Evolutionary conservation across 805 yeast species (phyloP).

Genomic region (Myxozyma monticola): DNA sequence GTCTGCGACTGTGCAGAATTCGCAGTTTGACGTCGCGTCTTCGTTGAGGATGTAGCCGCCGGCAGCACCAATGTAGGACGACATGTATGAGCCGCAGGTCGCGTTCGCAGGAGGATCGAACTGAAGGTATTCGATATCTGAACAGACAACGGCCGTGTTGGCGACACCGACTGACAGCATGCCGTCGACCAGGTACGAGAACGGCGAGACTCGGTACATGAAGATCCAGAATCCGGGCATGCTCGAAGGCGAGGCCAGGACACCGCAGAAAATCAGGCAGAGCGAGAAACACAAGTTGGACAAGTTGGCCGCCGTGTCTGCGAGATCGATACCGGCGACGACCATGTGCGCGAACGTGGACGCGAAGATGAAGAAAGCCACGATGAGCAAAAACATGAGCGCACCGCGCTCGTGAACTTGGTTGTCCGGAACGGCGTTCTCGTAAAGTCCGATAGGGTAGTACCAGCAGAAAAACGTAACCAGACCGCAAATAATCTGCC

Average conservation of each 20-base stretch:
- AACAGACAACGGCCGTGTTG: conserved; percentile 53
- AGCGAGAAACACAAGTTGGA: conserved; percentile 51
- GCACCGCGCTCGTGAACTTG: conserved; percentile 51
- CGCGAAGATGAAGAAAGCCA: conserved; percentile 41
- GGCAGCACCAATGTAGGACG: conserved; percentile 43
- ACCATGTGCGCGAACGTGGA: conserved; percentile 60
- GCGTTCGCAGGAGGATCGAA: conserved; percentile 54
- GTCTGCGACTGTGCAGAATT: conserved; percentile 38
- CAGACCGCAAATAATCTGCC: conserved; percentile 60
- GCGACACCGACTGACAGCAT: conserved; percentile 53
- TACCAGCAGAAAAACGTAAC: conserved; percentile 57
- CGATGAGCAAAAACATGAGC: conserved; percentile 36
- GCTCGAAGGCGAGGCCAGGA: conserved; percentile 52
- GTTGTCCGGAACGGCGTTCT: conserved; percentile 53
- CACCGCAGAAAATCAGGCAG: conserved; percentile 67
- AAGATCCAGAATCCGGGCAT: conserved; percentile 86
- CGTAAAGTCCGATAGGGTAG: conserved; percentile 55
- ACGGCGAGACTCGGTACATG: conserved; percentile 72
- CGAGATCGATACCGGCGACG: conserved; percentile 35
- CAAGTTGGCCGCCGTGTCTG: conserved; percentile 33
- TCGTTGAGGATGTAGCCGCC: conserved; percentile 59
- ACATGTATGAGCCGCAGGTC: conserved; percentile 63
- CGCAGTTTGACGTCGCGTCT: conserved; percentile 54
- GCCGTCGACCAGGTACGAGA: conserved; percentile 66
- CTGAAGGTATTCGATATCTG: conserved; percentile 48